These are phyloP conservation scores for Phytophthora litchii DNA, from an alignment of 352 stramenopile species.

Conservation along the genomic window DNA sequence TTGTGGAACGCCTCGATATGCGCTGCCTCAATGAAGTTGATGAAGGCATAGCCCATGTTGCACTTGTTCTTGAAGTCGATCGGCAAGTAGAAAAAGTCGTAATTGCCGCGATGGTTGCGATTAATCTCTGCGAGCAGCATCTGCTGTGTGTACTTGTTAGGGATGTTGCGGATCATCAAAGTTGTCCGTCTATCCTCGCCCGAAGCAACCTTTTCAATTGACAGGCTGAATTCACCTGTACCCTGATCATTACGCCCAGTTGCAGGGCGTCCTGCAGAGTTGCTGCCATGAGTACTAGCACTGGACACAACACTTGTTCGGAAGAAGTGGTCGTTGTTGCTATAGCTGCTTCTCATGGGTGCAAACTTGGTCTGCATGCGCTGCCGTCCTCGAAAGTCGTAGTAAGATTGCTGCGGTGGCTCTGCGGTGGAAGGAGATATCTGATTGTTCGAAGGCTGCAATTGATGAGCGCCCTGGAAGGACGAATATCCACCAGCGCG, in stretches of 20 bases:
- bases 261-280: constrained; percentile 9
- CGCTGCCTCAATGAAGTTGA: constrained; percentile 97
- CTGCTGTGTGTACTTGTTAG: constrained; percentile 99
- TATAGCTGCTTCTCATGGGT: constrained; percentile 33
- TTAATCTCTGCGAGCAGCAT: constrained; percentile 99
- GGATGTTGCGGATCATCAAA: constrained; percentile 99
- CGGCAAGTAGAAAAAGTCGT: constrained; percentile 99
- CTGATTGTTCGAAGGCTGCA: constrained; percentile 34
- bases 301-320: constrained; percentile 15
- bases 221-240: constrained; percentile 78
- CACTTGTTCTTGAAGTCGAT: constrained; percentile 99
- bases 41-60: constrained; percentile 99
- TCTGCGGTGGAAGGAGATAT: constrained; percentile 20
- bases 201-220: constrained; percentile 70
- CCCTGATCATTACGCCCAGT: constrained; percentile 67
- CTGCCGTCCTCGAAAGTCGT: constrained; percentile 29
- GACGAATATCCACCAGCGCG: constrained; percentile 32
- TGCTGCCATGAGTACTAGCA: constrained; percentile 6
- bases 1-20: constrained; percentile 83
- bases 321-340: constrained; percentile 29
- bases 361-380: constrained; percentile 28
- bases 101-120: constrained; percentile 89
- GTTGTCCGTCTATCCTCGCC: constrained; percentile 96
- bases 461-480: constrained; percentile 30
- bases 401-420: constrained; percentile 36